Evolutionary conservation across 2,329 filamentous ascomycete species (phyloP).

Genomic region (Ceratocystis cacaofunesta): DNA sequence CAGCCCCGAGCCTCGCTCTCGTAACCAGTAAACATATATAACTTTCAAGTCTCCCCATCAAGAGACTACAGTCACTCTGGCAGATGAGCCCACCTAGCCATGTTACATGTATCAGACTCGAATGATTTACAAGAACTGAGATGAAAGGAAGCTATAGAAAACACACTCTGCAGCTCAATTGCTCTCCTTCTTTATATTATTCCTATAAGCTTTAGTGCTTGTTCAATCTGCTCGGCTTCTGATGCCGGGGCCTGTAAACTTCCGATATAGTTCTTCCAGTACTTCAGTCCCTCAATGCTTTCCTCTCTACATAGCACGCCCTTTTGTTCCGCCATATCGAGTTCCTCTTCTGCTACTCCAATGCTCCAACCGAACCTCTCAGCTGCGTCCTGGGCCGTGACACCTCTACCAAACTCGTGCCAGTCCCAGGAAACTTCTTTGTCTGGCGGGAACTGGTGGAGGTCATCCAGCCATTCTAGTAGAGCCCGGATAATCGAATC

Average conservation of each 20-base stretch:
- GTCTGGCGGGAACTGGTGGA: slow-evolving; percentile 51
- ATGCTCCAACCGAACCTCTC: slow-evolving; percentile 94
- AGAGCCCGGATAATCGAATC: slow-evolving; percentile 72
- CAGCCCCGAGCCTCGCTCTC: too few species aligned
- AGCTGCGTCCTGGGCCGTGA: slow-evolving; percentile 79
- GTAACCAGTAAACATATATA: too few species aligned
- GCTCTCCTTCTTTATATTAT: slow-evolving; percentile 22
- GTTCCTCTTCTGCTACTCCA: slow-evolving; percentile 83
- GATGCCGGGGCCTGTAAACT: slow-evolving; percentile 25
- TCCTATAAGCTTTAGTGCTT: slow-evolving; percentile 31
- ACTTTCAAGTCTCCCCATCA: too few species aligned
- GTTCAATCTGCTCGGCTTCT: slow-evolving; percentile 31
- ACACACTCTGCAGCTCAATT: not conserved
- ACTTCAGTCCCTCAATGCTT: slow-evolving; percentile 75
- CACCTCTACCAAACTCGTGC: slow-evolving; percentile 62
- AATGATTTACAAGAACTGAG: too few species aligned
- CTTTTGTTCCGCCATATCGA: slow-evolving; percentile 92
- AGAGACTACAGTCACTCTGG: too few species aligned
- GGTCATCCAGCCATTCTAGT: slow-evolving; percentile 59
- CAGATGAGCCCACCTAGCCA: too few species aligned
- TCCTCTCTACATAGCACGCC: slow-evolving; percentile 83
- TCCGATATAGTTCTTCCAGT: slow-evolving; percentile 71
- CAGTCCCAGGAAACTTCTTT: slow-evolving; percentile 60
- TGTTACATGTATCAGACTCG: too few species aligned
- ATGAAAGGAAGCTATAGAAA: not conserved